A percentile compares a stretch with the other conserved stretches of the same genome.
Conservation (phyloP, 768 basidiomycete genomes). For the Exidia glandulosa region DNA sequence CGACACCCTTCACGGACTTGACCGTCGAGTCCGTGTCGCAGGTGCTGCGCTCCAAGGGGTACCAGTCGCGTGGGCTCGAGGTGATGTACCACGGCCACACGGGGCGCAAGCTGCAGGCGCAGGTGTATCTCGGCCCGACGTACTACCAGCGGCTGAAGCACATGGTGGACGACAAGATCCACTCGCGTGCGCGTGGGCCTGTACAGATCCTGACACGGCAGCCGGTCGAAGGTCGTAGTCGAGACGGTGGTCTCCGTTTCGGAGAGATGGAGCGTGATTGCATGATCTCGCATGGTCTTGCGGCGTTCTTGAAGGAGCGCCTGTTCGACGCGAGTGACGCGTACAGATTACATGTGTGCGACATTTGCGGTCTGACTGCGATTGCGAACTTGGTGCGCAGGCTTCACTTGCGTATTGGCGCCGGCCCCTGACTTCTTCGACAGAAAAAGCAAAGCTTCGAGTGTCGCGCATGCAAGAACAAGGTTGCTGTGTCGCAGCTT, state of each 20-base stretch:
- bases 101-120: conserved; percentile 94
- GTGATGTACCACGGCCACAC: conserved; percentile 99
- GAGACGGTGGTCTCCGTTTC: conserved; percentile 97
- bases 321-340: conserved; percentile 89
- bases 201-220: conserved; percentile 96
- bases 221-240: conserved; percentile 95
- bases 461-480: conserved; percentile 96
- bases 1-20: conserved; percentile 95
- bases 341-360: conserved; percentile 91
- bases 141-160: conserved; percentile 99
- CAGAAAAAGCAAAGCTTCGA: conserved; percentile 98
- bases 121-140: conserved; percentile 96
- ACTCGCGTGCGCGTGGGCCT: conserved; percentile 92
- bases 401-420: background rate
- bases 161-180: conserved; percentile 99
- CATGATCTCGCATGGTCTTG: conserved; percentile 99
- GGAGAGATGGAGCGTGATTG: conserved; percentile 99
- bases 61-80: conserved; percentile 94
- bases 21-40: conserved; percentile 98
- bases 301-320: conserved; percentile 94
- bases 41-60: conserved; percentile 78
- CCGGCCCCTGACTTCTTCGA: conserved; percentile 6
- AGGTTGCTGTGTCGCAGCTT: conserved; percentile 83
- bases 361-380: conserved; percentile 93
- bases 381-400: conserved; percentile 83